Conservation (phyloP, 129 eudicot species). For the Oenanthe sinensis region DNA sequence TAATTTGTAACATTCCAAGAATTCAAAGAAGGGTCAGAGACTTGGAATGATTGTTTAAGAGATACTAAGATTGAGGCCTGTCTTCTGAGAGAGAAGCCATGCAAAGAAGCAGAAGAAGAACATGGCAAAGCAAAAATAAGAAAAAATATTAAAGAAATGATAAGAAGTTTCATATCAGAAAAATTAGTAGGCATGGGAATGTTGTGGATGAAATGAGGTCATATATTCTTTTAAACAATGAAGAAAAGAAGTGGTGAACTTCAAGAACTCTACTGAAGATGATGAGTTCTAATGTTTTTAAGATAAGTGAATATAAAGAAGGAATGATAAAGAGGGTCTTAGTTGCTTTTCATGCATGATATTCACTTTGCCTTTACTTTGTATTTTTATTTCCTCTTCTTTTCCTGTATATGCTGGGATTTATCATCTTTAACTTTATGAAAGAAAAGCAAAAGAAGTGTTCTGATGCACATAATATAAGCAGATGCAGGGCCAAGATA, state of each 20-base stretch:
- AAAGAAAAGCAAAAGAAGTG: constrained; percentile 51
- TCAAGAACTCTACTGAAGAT: constrained; percentile 9
- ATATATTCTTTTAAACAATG: neutral
- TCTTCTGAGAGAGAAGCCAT: constrained; percentile 17
- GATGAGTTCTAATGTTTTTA: constrained; percentile 1
- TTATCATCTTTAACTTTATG: constrained; percentile 64
- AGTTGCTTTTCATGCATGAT: constrained; percentile 22
- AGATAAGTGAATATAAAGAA: constrained; percentile 1
- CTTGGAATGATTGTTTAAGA: constrained; percentile 32
- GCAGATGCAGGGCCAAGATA: constrained; percentile 40
- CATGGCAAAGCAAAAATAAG: constrained; percentile 16
- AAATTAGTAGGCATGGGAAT: constrained; percentile 17
- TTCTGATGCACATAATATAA: constrained; percentile 19
- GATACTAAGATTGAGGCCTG: constrained; percentile 46
- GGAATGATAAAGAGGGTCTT: constrained; percentile 9
- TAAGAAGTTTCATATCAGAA: constrained; percentile 18
- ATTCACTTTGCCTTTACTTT: constrained; percentile 19
- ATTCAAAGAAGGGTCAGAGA: constrained; percentile 26
- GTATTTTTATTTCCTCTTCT: constrained; percentile 8
- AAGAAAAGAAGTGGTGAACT: constrained; percentile 7
- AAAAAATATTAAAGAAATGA: constrained; percentile 26
- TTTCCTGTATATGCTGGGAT: constrained; percentile 27
- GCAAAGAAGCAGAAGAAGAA: constrained; percentile 19
- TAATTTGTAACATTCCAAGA: constrained; percentile 41
- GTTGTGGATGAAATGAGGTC: constrained; percentile 20